Evolutionary conservation across 2,329 filamentous ascomycete species (phyloP), one percentile per base, ranked within the genome.

Genomic region (Neonectria sp.): DNA sequence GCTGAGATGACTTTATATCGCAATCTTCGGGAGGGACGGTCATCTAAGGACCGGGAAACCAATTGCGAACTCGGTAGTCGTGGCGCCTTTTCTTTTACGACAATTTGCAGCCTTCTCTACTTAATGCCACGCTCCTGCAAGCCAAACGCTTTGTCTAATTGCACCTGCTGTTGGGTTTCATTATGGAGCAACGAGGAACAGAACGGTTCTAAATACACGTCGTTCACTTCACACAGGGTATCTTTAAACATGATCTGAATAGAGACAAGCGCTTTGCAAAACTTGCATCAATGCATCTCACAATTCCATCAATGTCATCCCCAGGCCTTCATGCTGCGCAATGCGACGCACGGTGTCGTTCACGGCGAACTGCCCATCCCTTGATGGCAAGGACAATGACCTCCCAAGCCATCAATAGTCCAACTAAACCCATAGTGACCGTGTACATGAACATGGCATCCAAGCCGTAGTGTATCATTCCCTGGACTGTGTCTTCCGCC

Each of bases 381-480:
- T 97, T 98, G 78, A 97, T 82, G 29, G 94, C 92, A 67, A 98
- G 89, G 12, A 93, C 84, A 31, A 95, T 76, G 24, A 97, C 88
- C 60, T 92, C 88, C 91, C 93, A 97, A 0, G 95, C 91, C 93
- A 98, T 95, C 58, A 97, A 81, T 57, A 97, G 85, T 2, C 91
- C 92, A 1, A 94, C 93, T 7, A 97, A 79, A 2, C 95, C 95
- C 89, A 97, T 93, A 11, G 91, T 93, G 37, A 97, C 88, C 0
- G 94, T 97, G 81, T 97, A 97, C 68, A 94, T 89, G 80, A 97
- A 96, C 95, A 97, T 98, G 70, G 93, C 93, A 76, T 97, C 93
- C 17, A 97, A 83, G 4, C 91, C 82, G 77, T 95, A 92, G 63
- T 88, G 86, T 67, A 95, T 91, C 84, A 97, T 93, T n/a, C 90